Percentiles rank a stretch among this genome's conserved stretches.
phyloP scores from a whole-genome alignment of 331 rosid species.

The Cydonia oblonga region DNA sequence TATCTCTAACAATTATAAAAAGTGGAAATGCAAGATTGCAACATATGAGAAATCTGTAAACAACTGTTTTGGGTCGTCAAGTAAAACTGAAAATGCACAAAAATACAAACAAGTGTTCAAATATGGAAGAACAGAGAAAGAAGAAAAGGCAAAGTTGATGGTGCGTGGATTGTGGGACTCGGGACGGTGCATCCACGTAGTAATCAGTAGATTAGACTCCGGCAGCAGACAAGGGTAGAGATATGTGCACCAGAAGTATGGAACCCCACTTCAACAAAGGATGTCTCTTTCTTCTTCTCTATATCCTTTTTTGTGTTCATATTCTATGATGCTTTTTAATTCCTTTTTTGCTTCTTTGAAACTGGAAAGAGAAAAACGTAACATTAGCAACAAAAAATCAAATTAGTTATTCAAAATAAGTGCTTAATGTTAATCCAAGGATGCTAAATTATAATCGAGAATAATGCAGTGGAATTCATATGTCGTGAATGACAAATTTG shows the following conservation, averaged over 20 bases:
- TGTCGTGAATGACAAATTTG: too few relatives aligned
- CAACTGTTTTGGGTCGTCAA: background rate
- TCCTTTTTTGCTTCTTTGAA: background rate
- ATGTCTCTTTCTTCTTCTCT: background rate
- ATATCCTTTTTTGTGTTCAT: background rate
- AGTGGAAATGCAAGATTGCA: background rate
- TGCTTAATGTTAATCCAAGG: background rate
- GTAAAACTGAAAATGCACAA: background rate
- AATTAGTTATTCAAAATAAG: background rate
- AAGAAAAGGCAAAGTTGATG: background rate
- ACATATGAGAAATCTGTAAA: background rate
- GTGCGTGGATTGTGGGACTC: background rate
- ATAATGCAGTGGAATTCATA: too few relatives aligned
- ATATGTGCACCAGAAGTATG: too few relatives aligned
- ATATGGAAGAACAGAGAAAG: background rate
- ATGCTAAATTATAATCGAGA: background rate
- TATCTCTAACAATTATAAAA: background rate
- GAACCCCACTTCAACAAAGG: too few relatives aligned
- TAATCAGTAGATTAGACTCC: background rate
- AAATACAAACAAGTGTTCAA: background rate
- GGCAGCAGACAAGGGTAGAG: background rate
- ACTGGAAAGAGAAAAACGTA: background rate
- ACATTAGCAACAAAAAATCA: too few relatives aligned
- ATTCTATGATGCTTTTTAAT: background rate
- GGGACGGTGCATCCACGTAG: background rate